phyloP scores from a whole-genome alignment of 768 basidiomycete genomes.

The Mycena sanguinolenta region DNA sequence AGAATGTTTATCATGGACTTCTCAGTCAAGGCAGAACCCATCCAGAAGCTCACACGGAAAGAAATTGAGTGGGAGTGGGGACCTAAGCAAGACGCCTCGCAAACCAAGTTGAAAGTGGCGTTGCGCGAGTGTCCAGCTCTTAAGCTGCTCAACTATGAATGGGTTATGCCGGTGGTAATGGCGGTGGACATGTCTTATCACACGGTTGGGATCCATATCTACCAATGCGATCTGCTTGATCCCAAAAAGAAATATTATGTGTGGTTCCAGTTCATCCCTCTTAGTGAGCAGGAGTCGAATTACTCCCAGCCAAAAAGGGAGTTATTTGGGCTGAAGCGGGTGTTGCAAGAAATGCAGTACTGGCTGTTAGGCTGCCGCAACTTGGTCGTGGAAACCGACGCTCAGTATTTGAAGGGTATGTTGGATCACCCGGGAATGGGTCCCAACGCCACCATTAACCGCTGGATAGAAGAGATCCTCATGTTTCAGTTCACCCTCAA shows the following conservation, averaged over 20 bases:
- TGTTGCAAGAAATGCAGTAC: neutral
- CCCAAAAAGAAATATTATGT: conserved; percentile 4
- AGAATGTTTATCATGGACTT: conserved; percentile 17
- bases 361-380: no score
- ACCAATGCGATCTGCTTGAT: neutral
- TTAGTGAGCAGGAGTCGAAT: neutral
- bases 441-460: conserved; percentile 41
- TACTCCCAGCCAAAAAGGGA: neutral
- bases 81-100: neutral
- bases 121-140: neutral
- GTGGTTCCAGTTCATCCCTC: neutral
- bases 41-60: neutral
- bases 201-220: neutral
- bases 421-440: conserved; percentile 43
- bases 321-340: neutral
- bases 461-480: no score
- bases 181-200: neutral
- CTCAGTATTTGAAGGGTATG: neutral
- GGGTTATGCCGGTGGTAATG: neutral
- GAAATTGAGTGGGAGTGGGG: neutral
- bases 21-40: neutral
- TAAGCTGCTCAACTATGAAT: neutral
- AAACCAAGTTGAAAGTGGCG: neutral
- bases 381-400: neutral
- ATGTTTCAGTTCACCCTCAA: neutral